These are phyloP conservation scores for Talaromyces sp. DNA, from an alignment of 2,329 filamentous ascomycete species.

Conservation along the genomic window DNA sequence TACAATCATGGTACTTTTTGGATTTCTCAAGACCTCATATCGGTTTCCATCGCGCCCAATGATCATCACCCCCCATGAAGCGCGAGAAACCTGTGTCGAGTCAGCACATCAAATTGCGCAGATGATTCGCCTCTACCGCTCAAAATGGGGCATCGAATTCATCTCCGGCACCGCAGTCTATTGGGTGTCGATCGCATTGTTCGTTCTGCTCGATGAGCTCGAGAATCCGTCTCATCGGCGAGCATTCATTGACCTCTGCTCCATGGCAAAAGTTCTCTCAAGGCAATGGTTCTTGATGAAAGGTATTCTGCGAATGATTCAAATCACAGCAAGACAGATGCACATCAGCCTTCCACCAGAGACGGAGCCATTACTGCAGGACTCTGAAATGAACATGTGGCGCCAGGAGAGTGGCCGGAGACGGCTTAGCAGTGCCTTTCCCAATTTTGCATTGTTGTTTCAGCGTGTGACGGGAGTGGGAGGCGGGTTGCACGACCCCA, in stretches of 20 bases:
- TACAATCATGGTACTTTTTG: conserved; percentile 35
- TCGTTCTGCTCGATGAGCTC: conserved; percentile 27
- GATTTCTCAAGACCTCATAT: conserved; percentile 20
- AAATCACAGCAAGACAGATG: conserved; percentile 23
- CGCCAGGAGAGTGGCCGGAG: conserved; percentile 16
- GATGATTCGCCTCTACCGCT: conserved; percentile 27
- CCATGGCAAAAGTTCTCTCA: conserved; percentile 25
- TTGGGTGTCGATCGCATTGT: conserved; percentile 29
- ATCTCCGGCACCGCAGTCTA: conserved; percentile 32
- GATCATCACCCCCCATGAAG: conserved; percentile 18
- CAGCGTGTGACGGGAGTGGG: conserved; percentile 11
- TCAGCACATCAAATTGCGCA: conserved; percentile 28
- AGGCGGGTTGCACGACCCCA: background rate
- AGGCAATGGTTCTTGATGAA: conserved; percentile 25
- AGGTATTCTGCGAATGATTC: conserved; percentile 23
- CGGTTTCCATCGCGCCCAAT: conserved; percentile 9
- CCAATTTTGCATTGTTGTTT: conserved; percentile 21
- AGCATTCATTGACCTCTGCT: conserved; percentile 27
- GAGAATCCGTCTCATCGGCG: conserved; percentile 23
- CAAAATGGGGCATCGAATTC: conserved; percentile 31
- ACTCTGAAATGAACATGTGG: conserved; percentile 23
- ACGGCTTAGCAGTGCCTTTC: conserved; percentile 23
- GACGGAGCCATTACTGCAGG: conserved; percentile 24
- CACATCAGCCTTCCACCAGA: conserved; percentile 24
- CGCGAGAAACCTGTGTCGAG: conserved; percentile 23